These are phyloP conservation scores for Linnemannia exigua DNA, from an alignment of 192 early-diverging fungal species.

Conservation along the genomic window DNA sequence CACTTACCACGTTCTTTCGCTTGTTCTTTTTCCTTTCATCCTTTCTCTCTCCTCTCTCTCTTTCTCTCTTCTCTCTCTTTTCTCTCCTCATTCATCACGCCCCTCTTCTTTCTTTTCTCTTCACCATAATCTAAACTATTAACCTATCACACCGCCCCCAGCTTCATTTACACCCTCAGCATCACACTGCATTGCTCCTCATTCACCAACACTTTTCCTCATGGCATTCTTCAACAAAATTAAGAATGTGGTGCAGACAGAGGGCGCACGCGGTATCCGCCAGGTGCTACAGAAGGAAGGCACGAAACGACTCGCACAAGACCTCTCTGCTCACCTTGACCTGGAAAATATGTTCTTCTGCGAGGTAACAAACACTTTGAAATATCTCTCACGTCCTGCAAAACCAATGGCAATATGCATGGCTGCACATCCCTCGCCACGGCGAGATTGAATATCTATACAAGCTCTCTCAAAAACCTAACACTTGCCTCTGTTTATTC, in stretches of 20 bases:
- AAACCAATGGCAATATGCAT: not conserved
- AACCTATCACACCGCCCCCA: not conserved
- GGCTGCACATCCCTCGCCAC: not conserved
- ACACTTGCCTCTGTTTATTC: not conserved
- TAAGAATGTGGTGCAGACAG: constrained; percentile 45
- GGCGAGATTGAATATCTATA: not conserved
- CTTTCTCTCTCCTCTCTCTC: constrained; percentile 7
- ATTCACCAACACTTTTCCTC: not conserved
- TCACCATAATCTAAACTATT: not conserved
- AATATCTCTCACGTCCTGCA: not conserved
- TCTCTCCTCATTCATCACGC: not conserved
- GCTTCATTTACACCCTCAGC: not conserved
- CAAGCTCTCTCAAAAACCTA: not conserved
- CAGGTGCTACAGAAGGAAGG: constrained; percentile 52
- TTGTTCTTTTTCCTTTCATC: not conserved
- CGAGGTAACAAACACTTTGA: constrained; percentile 20
- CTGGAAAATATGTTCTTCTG: constrained; percentile 38
- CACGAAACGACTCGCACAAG: constrained; percentile 48
- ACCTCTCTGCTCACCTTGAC: constrained; percentile 41
- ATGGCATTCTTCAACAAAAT: constrained; percentile 54
- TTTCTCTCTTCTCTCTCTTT: constrained; percentile 1
- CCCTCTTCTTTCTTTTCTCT: not conserved
- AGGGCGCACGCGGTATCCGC: constrained; percentile 47
- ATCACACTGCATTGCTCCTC: not conserved
- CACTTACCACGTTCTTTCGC: no score